Conservation (phyloP, 306 rosid species). For the Castanea mollissima region DNA sequence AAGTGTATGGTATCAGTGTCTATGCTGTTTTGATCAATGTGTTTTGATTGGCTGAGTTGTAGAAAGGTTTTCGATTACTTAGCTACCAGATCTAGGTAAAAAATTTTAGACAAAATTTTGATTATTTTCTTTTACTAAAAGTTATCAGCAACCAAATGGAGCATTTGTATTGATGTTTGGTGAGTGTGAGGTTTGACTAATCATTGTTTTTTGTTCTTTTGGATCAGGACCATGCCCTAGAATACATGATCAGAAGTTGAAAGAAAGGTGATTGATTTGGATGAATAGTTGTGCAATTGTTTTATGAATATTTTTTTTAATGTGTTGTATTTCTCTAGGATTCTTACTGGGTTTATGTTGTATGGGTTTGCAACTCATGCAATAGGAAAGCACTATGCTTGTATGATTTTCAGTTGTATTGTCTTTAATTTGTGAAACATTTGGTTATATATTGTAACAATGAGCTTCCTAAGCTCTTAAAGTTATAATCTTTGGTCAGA, state of each 20-base stretch:
- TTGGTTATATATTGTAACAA: not conserved
- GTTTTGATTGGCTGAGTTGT: not conserved
- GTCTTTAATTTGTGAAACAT: not conserved
- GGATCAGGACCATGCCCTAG: slow-evolving; percentile 82
- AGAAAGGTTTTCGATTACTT: not conserved
- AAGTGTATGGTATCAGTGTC: too few relatives aligned
- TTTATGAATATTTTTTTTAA: not conserved
- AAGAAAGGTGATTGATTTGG: slow-evolving; percentile 72
- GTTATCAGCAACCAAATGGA: not conserved
- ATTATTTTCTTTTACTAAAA: not conserved
- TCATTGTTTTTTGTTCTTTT: not conserved
- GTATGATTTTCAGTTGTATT: not conserved
- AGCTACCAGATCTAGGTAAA: not conserved
- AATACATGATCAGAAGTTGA: slow-evolving; percentile 90
- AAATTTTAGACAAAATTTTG: not conserved
- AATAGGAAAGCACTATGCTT: not conserved
- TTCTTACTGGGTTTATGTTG: not conserved
- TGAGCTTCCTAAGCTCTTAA: not conserved
- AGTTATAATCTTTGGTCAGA: not conserved
- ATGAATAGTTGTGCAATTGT: not conserved
- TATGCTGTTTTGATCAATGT: not conserved
- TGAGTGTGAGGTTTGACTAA: slow-evolving; percentile 2
- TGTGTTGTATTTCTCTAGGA: not conserved
- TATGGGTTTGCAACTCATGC: not conserved
- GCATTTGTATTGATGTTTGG: slow-evolving; percentile 4